These are phyloP conservation scores for Taphrina communis DNA, from an alignment of 1,139 yeast species.

Conservation along the genomic window DNA sequence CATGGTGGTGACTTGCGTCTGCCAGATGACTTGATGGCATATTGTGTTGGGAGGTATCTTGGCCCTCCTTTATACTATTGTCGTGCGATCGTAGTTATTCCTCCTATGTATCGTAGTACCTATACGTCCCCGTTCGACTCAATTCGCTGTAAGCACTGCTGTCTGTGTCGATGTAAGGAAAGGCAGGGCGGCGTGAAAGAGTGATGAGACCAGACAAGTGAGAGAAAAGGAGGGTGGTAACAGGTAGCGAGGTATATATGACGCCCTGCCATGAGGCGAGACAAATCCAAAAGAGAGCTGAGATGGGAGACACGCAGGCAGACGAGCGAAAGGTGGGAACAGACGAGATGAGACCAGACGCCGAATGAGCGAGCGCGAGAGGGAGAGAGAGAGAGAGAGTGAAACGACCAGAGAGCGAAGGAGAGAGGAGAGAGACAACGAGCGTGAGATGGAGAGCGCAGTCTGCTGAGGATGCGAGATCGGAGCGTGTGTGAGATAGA, in stretches of 20 bases:
- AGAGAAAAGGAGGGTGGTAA: conserved; percentile 1
- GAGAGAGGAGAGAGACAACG: not conserved
- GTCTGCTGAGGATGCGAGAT: conserved; percentile 14
- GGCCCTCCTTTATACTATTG: too few species aligned
- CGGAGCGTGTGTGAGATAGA: conserved; percentile 7
- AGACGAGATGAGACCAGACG: not conserved
- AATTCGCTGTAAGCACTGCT: not conserved
- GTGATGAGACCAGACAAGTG: not conserved
- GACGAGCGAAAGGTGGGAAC: not conserved
- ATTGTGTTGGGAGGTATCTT: not conserved
- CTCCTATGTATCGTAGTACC: too few species aligned
- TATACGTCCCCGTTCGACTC: not conserved
- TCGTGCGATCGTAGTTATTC: too few species aligned
- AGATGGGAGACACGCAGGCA: not conserved
- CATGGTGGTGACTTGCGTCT: conserved; percentile 1
- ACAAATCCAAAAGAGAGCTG: not conserved
- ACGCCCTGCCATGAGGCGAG: conserved; percentile 5
- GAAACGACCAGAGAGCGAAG: not conserved
- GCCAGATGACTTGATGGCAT: conserved; percentile 2
- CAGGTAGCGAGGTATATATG: not conserved
- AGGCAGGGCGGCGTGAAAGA: not conserved
- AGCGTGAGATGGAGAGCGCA: not conserved
- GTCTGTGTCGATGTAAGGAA: not conserved
- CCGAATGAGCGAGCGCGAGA: conserved; percentile 5
- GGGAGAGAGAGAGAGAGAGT: conserved; percentile 17